Evolutionary conservation across 106 monocot species (phyloP), one percentile per base, ranked within the genome.

Genomic region (Allium sativum): DNA sequence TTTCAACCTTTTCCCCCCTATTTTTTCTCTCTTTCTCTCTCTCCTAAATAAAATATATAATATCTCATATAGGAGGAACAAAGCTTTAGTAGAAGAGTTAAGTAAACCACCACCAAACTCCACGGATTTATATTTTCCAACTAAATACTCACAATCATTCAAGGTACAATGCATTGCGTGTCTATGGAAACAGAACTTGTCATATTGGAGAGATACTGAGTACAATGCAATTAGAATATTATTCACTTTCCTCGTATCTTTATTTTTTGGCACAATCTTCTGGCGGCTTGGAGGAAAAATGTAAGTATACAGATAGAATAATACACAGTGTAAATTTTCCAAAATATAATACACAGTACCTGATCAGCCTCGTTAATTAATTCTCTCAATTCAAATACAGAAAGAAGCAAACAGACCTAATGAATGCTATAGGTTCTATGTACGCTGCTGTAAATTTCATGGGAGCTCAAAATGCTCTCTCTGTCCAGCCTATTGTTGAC

Each of bases 131-230:
- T 48, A 81, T 44, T 85, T 85, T 65, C 72, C 77, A 45, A 81
- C 81, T 52, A 62, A 81, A 42, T 85, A 81, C 67, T 82, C 74
- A 6, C 82, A 78, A 50, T 47, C 74, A 45, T 72, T 78, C 63
- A 18, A 21, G 52, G 59, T 58, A 14, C 82, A 82, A 68, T 78
- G 74, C 64, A 70, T 78, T 61, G 74, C 82, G 31, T 78, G 78
- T 68, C 71, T 85, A 20, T 85, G 85, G 85, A 85, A 85, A 67
- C 81, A 81, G 31, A 52, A 69, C 56, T 56, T 74, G 51, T 85
- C 85, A 42, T 85, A 81, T 61, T 85, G 85, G 85, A 74, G 81
- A 52, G 81, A 85, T 62, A 77, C 85, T 52, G 65, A 77, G 14
- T 81, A 81, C 61, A 85, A 56, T 46, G 63, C 65, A 22, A 55